phyloP scores from a whole-genome alignment of 116 monocot genomes.

The Papilionanthe hybrid region DNA sequence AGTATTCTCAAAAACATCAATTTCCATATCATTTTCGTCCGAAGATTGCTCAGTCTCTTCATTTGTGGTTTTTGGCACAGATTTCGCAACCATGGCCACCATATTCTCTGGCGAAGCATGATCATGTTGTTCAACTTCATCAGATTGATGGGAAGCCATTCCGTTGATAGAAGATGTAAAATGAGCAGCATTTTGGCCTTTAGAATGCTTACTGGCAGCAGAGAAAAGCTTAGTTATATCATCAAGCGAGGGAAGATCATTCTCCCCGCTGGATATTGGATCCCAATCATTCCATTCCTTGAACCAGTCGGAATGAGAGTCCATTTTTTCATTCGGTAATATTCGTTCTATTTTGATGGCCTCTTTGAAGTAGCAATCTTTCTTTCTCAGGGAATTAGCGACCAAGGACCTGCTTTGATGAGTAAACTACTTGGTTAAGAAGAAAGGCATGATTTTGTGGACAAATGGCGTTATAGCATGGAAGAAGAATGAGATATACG shows the following conservation, averaged over 20 bases:
- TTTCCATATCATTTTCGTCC: neutral
- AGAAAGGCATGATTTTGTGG: neutral
- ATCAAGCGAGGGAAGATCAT: constrained; percentile 65
- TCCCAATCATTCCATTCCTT: constrained; percentile 73
- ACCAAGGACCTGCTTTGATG: constrained; percentile 49
- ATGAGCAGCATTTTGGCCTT: constrained; percentile 29
- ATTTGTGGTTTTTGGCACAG: neutral
- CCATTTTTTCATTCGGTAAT: constrained; percentile 28
- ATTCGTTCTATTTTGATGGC: constrained; percentile 74
- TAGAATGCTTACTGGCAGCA: constrained; percentile 17
- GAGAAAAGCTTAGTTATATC: constrained; percentile 45
- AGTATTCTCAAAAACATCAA: neutral
- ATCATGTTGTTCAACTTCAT: constrained; percentile 7
- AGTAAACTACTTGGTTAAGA: neutral
- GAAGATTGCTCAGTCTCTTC: neutral
- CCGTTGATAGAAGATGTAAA: constrained; percentile 22
- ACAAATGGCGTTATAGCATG: neutral
- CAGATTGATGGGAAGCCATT: constrained; percentile 2
- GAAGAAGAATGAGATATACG: constrained; percentile 3
- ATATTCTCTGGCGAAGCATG: neutral
- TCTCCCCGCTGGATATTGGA: constrained; percentile 71
- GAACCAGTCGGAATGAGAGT: constrained; percentile 28
- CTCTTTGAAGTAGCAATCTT: constrained; percentile 62
- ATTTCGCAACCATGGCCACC: neutral
- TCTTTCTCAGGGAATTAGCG: constrained; percentile 62